Conservation (phyloP, 148 eudicot species). For the Rhododendron mucronatum region DNA sequence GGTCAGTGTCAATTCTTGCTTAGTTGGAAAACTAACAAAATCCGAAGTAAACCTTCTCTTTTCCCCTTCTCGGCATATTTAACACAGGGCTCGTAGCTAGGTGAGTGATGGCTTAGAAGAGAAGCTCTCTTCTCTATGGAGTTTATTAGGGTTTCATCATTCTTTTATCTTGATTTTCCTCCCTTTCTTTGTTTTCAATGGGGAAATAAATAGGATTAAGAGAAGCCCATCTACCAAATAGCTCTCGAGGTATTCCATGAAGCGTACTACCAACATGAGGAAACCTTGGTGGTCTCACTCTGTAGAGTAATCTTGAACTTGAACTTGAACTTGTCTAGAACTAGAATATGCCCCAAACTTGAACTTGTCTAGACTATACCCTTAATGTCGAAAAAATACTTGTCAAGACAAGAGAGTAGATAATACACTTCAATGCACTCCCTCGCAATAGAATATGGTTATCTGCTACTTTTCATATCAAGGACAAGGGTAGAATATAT, state of each 20-base stretch:
- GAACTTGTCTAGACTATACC: neutral
- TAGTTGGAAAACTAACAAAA: neutral
- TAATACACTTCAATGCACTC: neutral
- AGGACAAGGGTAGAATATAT: neutral
- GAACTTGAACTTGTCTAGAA: neutral
- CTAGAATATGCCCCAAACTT: neutral
- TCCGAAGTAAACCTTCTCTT: neutral
- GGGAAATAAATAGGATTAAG: neutral
- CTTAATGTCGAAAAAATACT: neutral
- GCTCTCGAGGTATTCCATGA: neutral
- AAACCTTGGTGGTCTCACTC: neutral
- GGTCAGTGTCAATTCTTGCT: neutral
- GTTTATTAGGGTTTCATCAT: neutral
- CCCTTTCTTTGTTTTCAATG: neutral
- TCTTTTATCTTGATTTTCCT: neutral
- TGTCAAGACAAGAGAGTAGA: neutral
- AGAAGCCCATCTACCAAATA: neutral
- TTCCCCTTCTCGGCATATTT: neutral
- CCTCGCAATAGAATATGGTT: neutral
- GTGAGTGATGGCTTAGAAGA: neutral
- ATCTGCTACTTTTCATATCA: neutral
- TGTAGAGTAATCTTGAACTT: neutral
- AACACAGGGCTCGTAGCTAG: neutral
- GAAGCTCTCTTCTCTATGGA: neutral
- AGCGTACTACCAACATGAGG: neutral